phyloP scores from a whole-genome alignment of 2,329 filamentous ascomycete genomes.

The Ophiostoma sp. region DNA sequence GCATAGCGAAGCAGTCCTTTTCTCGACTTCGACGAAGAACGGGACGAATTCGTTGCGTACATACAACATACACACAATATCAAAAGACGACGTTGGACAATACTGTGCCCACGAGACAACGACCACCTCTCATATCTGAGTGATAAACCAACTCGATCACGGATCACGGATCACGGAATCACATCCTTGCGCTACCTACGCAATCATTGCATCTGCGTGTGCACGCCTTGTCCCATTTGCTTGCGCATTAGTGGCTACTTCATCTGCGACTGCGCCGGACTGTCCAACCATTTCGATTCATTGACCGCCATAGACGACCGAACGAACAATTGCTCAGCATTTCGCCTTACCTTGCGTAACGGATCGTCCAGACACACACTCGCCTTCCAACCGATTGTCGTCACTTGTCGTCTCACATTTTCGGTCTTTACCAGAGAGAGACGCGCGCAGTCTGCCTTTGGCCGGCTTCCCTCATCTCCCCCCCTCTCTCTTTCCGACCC shows the following conservation, averaged over 20 bases:
- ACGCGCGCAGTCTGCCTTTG: conserved; percentile 1
- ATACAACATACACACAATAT: neutral
- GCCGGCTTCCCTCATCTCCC: neutral
- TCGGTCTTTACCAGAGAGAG: neutral
- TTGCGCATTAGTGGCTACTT: conserved; percentile 2
- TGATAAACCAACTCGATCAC: conserved; percentile 12
- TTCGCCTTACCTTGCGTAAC: conserved; percentile 1
- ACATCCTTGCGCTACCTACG: conserved; percentile 17
- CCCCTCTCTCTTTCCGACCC: neutral
- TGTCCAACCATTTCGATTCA: neutral
- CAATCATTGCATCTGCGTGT: conserved; percentile 15
- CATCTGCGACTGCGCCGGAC: neutral
- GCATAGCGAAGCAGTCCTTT: neutral
- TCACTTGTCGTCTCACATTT: neutral
- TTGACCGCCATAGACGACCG: conserved; percentile 11
- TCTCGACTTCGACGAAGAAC: neutral
- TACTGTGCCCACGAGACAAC: neutral
- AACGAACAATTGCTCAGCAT: conserved; percentile 13
- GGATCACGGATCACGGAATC: conserved; percentile 20
- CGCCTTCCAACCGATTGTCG: neutral
- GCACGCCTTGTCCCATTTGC: neutral
- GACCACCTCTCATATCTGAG: neutral
- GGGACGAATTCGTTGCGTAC: neutral
- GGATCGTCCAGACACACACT: neutral
- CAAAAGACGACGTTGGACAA: neutral